Base-by-base conservation (phyloP, 2,329 filamentous ascomycete genomes). In the Albophoma yamanashiensis region DNA sequence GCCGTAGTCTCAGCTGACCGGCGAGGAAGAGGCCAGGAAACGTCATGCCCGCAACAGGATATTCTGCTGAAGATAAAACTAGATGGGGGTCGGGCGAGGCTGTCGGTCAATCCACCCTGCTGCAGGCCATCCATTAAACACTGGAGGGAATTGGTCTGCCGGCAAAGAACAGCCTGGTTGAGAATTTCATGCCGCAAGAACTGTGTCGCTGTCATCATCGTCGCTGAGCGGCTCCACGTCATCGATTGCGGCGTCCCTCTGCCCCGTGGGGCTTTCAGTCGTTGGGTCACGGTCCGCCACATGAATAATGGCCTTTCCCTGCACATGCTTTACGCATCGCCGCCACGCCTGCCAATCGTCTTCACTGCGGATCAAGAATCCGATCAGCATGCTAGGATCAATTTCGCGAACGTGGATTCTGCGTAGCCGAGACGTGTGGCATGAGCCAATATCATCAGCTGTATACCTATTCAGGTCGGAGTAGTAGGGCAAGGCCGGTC, bases 381-480 rank as follows among this genome's bases (percentile, higher is more conserved):
- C 93, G 64, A 99, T 90, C 50, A 99, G 77, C 94, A 99, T 99
- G 69, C 92, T 97, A 0, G 94, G 94, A 68, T 99, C 94, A 90
- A 99, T 94, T 69, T 97, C 92, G 61, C 86, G 86, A 56, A 99
- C 82, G 66, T 94, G 88, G 38, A 99, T 80, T 60, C 89, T 84
- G 43, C 93, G 86, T 22, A 99, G 76, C 56, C 93, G 87, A 57
- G 90, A 84, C 0, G 92, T 97, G 71, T 99, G 93, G 69, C 91
- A 97, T 0, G 89, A 89, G 59, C 88, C 83, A 20, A 96, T 72
- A 61, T 97, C 92, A 66, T 90, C 88, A 9, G 78, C 68, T 0
- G 85, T 85, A 68, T 92, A 91, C 1, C 84, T 75, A 8, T 76
- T 73, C 0, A 79, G 70, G 56, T 85, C 73, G 36, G 79, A 71